Evolutionary conservation across 495 filamentous ascomycete species (phyloP).

Genomic region (Darksidea phi): DNA sequence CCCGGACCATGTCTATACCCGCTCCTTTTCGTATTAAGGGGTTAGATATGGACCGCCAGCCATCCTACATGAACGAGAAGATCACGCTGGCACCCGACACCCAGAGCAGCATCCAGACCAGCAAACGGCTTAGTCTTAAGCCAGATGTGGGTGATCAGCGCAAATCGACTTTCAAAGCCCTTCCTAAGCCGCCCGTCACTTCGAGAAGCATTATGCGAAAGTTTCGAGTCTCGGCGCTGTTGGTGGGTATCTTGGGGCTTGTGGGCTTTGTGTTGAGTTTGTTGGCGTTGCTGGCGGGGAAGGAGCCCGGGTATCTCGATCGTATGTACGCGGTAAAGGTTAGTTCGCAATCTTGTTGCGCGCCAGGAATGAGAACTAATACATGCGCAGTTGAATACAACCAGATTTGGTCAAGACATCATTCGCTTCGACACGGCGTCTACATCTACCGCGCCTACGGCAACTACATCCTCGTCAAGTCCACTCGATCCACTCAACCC

Average conservation of each 20-base stretch:
- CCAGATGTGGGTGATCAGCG: slow-evolving; percentile 5
- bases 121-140: neutral
- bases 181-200: slow-evolving; percentile 1
- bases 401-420: slow-evolving; percentile 15
- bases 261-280: slow-evolving; percentile 12
- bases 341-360: neutral
- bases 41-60: neutral
- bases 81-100: neutral
- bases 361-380: neutral
- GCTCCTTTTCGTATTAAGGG: too few species aligned
- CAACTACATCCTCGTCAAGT: slow-evolving; percentile 4
- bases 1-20: too few species aligned
- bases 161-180: slow-evolving; percentile 1
- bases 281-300: slow-evolving; percentile 13
- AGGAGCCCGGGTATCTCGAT: neutral
- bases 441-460: slow-evolving; percentile 2
- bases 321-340: slow-evolving; percentile 8
- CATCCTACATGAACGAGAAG: slow-evolving; percentile 1
- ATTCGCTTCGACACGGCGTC: slow-evolving; percentile 14
- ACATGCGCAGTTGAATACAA: slow-evolving; percentile 10
- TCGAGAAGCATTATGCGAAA: neutral
- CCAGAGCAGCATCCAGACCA: too few species aligned
- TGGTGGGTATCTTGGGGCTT: slow-evolving; percentile 4
- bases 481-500: slow-evolving; percentile 15
- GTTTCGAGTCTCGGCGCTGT: slow-evolving; percentile 6